These are phyloP conservation scores for Thozetella sp. DNA, from an alignment of 495 filamentous ascomycete genomes.

Conservation along the genomic window DNA sequence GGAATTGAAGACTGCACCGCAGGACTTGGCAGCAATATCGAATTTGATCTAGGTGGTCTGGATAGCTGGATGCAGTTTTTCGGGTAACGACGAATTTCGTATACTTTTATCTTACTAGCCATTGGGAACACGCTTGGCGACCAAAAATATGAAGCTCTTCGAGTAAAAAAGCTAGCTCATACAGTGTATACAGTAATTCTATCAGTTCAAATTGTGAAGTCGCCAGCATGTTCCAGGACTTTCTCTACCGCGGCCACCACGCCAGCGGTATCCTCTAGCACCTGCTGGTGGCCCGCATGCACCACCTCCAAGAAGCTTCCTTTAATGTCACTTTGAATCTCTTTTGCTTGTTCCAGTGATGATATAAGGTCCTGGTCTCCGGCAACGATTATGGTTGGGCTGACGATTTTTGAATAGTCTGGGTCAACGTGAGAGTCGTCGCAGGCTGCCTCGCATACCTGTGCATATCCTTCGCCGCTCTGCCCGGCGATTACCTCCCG, in stretches of 20 bases:
- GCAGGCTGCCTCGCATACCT: constrained; percentile 5
- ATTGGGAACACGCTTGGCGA: no score
- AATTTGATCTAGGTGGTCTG: background rate
- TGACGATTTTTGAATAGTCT: constrained; percentile 12
- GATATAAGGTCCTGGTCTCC: constrained; percentile 12
- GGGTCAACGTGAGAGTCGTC: constrained; percentile 11
- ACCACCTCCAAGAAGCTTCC: constrained; percentile 17
- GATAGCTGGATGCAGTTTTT: background rate
- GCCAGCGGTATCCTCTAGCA: constrained; percentile 21
- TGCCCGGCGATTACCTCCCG: constrained; percentile 6
- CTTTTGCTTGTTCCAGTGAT: constrained; percentile 12
- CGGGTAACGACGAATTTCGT: no score
- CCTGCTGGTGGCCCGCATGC: constrained; percentile 22
- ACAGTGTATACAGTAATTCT: no score
- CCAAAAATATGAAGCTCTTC: no score
- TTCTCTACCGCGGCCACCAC: constrained; percentile 14
- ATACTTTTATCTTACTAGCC: no score
- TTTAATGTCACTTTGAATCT: constrained; percentile 13
- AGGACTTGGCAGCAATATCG: background rate
- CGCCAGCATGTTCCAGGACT: no score
- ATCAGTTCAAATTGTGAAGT: no score
- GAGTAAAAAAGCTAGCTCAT: no score
- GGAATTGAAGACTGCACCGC: background rate
- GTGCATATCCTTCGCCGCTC: constrained; percentile 14
- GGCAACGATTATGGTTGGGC: constrained; percentile 9